Evolutionary conservation across 345 rosid genomes (phyloP), one percentile per base, ranked within the genome.

Genomic region (Turnera subulata): DNA sequence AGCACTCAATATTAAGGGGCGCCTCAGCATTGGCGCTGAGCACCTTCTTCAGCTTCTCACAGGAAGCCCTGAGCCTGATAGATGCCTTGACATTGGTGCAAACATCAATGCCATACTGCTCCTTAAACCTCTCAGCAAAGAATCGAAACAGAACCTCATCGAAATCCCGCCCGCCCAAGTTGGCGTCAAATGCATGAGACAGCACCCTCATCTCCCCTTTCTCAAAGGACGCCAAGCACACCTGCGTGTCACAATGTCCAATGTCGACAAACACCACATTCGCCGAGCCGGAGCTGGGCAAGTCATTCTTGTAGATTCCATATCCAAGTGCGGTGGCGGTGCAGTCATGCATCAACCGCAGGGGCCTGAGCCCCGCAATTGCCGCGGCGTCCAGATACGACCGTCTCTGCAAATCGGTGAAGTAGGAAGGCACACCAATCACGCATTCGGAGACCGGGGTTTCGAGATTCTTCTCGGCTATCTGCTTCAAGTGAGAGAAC

Each of bases 11-110:
- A 56, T 79, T 82, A 38, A 84, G 69, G 1, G 69, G 85, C n/a
- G 82, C 91, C 59, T 72, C 85, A 9, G 85, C 80, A 59, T 84
- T 84, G 64, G 91, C 91, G 66, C 91, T 84, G 62, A 82, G 66
- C 37, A 84, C 82, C 74, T 84, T 84, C 68, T 84, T 84, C 67
- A 84, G 49, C 66, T 82, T 84, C 74, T 80, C 91, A 62, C 91
- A 82, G 1, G 84, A 66, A 17, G 82, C 74, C 63, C 82, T 82
- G 59, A 80, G 51, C 78, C 85, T 78, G 57, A 80, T 70, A 38
- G 73, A 70, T 6, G 87, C 86, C 73, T 76, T 82, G 46, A 65
- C 68, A 63, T 82, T 84, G 26, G 73, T 46, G 75, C 62, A 65
- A 60, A 84, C 91, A 72, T 84, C 85, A 53, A 82, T 82, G 29